phyloP scores from a whole-genome alignment of 2,329 filamentous ascomycete species.

The Trichoderma sp. region DNA sequence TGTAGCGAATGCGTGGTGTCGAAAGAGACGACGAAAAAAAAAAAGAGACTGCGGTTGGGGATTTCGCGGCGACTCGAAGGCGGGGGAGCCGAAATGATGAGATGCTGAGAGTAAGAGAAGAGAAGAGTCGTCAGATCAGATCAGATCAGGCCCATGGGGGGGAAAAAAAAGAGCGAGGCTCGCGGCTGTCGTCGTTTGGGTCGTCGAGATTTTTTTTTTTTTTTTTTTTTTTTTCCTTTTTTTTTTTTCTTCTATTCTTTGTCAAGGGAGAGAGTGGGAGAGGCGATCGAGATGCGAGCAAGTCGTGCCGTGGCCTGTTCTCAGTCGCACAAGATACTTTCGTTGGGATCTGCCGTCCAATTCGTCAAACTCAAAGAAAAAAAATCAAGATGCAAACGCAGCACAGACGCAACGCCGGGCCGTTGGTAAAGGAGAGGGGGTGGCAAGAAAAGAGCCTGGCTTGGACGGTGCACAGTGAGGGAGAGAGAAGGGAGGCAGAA shows the following conservation, averaged over 20 bases:
- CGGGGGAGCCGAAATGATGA: constrained; percentile 4
- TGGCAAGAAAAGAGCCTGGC: background rate
- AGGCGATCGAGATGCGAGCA: background rate
- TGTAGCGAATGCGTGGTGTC: constrained; percentile 5
- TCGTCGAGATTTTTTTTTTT: background rate
- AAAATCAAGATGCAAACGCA: constrained; percentile 13
- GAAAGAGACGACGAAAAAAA: background rate
- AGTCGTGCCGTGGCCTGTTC: background rate
- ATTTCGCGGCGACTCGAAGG: constrained; percentile 2
- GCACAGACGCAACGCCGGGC: constrained; percentile 12
- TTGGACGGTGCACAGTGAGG: background rate
- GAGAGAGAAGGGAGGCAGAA: background rate
- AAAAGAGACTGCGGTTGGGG: background rate
- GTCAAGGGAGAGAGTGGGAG: constrained; percentile 8
- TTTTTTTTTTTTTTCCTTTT: background rate
- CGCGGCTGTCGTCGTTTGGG: background rate
- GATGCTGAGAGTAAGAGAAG: background rate
- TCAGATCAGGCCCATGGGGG: constrained; percentile 7
- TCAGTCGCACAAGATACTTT: constrained; percentile 4
- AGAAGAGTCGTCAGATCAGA: background rate
- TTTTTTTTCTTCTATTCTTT: background rate
- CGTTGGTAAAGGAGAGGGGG: background rate
- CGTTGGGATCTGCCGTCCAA: constrained; percentile 3
- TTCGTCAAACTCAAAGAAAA: background rate
- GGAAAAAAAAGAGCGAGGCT: constrained; percentile 4